Conservation (phyloP, 176 grass and related monocot genomes). For the Carex cristatella region DNA sequence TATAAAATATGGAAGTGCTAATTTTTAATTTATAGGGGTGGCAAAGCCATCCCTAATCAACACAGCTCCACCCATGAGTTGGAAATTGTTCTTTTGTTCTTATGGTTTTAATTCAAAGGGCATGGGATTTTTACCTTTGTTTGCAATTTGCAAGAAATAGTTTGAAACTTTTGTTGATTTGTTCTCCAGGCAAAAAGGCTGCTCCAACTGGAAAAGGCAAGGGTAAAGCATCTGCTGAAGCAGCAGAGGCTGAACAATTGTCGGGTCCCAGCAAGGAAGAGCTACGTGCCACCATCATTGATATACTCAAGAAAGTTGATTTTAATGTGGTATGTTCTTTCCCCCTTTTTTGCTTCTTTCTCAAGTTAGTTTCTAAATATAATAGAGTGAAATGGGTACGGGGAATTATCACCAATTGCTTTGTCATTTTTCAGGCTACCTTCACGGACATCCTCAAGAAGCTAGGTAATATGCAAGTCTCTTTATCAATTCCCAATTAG, state of each 20-base stretch:
- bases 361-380: background rate
- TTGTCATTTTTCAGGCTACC: conserved; percentile 36
- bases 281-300: conserved; percentile 62
- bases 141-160: conserved; percentile 19
- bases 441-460: conserved; percentile 47
- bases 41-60: too few species aligned
- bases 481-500: background rate
- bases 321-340: conserved; percentile 59
- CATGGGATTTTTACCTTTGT: background rate
- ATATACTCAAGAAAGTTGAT: conserved; percentile 85
- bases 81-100: background rate
- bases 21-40: too few species aligned
- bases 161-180: conserved; percentile 12
- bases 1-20: too few species aligned
- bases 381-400: background rate
- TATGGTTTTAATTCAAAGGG: conserved; percentile 8
- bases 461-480: conserved; percentile 34
- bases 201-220: conserved; percentile 36
- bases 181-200: conserved; percentile 58
- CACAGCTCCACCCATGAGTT: too few species aligned
- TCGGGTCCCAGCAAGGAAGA: conserved; percentile 65
- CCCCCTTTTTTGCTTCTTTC: background rate
- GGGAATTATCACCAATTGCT: background rate
- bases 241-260: conserved; percentile 24
- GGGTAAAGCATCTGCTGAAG: conserved; percentile 31